Percentiles rank a stretch among this genome's conserved stretches.
These are phyloP conservation scores for Boletus fagicola DNA, from an alignment of 768 basidiomycete species.

Conservation along the genomic window DNA sequence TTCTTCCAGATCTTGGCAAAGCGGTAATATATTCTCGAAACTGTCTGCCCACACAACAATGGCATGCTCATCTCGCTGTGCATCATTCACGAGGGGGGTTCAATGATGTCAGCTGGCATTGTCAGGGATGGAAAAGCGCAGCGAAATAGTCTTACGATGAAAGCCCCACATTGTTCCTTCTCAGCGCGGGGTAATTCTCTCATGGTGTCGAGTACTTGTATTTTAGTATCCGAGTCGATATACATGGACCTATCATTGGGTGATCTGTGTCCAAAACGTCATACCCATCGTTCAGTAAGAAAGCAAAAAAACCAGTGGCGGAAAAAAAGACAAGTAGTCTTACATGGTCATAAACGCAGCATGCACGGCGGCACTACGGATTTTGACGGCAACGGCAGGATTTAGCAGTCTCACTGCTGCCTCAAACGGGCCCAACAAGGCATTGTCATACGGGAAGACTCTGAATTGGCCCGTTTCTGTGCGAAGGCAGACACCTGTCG, in stretches of 20 bases:
- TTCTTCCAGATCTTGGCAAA: slow-evolving; percentile 67
- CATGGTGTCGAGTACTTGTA: slow-evolving; percentile 79
- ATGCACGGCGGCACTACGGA: slow-evolving; percentile 77
- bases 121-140: not conserved
- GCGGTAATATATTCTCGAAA: slow-evolving; percentile 72
- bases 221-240: slow-evolving; percentile 76
- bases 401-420: slow-evolving; percentile 71
- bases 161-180: slow-evolving; percentile 89
- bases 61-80: slow-evolving; percentile 78
- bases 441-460: slow-evolving; percentile 82
- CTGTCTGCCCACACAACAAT: slow-evolving; percentile 83
- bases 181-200: slow-evolving; percentile 69
- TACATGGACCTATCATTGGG: slow-evolving; percentile 58
- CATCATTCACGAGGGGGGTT: not conserved
- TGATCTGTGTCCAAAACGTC: slow-evolving; percentile 35
- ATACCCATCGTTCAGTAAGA: not conserved
- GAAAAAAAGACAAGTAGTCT: slow-evolving; percentile 22
- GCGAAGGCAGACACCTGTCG: slow-evolving; percentile 74
- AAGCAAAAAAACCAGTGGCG: too few species aligned
- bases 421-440: slow-evolving; percentile 73
- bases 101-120: not conserved
- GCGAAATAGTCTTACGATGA: slow-evolving; percentile 55
- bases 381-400: slow-evolving; percentile 80
- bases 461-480: slow-evolving; percentile 67
- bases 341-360: slow-evolving; percentile 71